phyloP scores from a whole-genome alignment of 768 basidiomycete genomes.

The Boletus rubroflammeus region DNA sequence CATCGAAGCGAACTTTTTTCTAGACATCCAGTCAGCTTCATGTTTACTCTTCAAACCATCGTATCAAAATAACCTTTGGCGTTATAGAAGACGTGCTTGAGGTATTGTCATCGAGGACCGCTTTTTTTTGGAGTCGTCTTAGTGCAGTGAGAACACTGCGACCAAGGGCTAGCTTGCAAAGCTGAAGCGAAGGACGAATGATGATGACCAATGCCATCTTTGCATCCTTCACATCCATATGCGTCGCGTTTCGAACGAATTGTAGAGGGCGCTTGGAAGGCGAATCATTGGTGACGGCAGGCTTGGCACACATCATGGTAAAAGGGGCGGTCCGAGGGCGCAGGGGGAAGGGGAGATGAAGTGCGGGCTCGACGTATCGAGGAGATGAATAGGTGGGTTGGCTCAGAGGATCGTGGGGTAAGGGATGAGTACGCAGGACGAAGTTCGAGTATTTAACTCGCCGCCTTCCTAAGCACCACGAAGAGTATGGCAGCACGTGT shows the following conservation, averaged over 20 bases:
- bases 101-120: conserved; percentile 1
- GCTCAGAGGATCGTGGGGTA: neutral
- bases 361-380: conserved; percentile 1
- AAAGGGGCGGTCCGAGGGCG: neutral
- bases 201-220: conserved; percentile 19
- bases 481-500: conserved; percentile 8
- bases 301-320: conserved; percentile 15
- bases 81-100: conserved; percentile 7
- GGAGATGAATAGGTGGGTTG: conserved; percentile 3
- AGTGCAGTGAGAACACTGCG: conserved; percentile 1
- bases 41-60: neutral
- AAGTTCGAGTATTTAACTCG: conserved; percentile 24
- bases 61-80: conserved; percentile 16
- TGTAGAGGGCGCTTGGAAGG: conserved; percentile 5
- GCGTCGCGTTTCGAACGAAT: conserved; percentile 12
- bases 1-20: conserved; percentile 29
- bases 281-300: conserved; percentile 1
- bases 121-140: conserved; percentile 10
- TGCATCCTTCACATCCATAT: conserved; percentile 15
- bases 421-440: neutral
- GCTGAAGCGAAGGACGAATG: conserved; percentile 20
- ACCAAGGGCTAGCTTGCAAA: conserved; percentile 18
- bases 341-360: neutral
- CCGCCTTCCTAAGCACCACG: conserved; percentile 4
- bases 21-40: conserved; percentile 2